Evolutionary conservation across 192 early-diverging fungal species (phyloP).

Genomic region (Fimicolochytrium jonesii): DNA sequence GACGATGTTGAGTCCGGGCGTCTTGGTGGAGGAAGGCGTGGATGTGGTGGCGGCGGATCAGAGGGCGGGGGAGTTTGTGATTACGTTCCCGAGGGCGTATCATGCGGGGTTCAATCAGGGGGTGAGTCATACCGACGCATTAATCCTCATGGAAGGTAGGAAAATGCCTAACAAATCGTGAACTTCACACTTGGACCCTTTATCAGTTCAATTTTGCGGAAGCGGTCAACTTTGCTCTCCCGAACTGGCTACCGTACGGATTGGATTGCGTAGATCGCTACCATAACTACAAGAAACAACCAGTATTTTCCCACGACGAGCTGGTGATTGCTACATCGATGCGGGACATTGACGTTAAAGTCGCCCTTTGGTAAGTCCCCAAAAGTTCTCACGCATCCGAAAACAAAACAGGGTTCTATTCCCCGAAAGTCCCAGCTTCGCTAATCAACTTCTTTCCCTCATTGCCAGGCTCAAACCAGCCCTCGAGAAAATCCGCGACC

Average conservation of each 20-base stretch:
- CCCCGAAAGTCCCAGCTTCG: too few relatives aligned
- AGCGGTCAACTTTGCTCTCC: conserved; percentile 94
- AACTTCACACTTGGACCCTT: conserved; percentile 12
- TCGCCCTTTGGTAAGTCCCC: conserved; percentile 28
- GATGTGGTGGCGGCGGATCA: conserved; percentile 78
- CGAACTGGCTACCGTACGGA: conserved; percentile 86
- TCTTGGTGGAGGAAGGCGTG: conserved; percentile 68
- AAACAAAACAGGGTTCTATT: too few relatives aligned
- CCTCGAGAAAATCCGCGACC: conserved; percentile 23
- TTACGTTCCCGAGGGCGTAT: conserved; percentile 93
- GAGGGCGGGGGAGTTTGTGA: conserved; percentile 85
- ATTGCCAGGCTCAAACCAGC: conserved; percentile 28
- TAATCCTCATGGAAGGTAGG: too few relatives aligned
- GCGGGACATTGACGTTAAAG: conserved; percentile 26
- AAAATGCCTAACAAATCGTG: not conserved
- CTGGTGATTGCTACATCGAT: conserved; percentile 45
- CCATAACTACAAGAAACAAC: conserved; percentile 69
- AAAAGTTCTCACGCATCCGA: not conserved
- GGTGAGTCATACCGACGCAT: too few relatives aligned
- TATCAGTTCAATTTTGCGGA: conserved; percentile 83
- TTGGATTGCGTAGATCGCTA: conserved; percentile 77
- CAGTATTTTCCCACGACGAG: conserved; percentile 95
- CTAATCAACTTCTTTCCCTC: not conserved
- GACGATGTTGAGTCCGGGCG: conserved; percentile 80
- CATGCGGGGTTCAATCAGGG: conserved; percentile 98